These are phyloP conservation scores for Rauvolfia tetraphylla DNA, from an alignment of 257 asterid genomes.

Conservation along the genomic window DNA sequence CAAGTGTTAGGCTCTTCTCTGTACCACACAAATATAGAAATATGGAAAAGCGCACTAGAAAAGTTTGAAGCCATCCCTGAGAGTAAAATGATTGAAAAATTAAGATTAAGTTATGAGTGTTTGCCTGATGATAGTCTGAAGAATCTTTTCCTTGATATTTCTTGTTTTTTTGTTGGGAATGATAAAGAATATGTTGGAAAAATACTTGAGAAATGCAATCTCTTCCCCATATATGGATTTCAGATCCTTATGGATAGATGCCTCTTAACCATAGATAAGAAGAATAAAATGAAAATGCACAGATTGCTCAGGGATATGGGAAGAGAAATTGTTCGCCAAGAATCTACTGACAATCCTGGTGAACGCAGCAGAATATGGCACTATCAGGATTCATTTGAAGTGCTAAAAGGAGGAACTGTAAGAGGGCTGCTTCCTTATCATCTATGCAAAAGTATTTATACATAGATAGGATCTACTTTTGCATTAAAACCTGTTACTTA, in stretches of 20 bases:
- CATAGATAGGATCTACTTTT: neutral
- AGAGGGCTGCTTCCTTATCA: neutral
- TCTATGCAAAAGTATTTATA: no score
- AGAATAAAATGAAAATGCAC: slow-evolving; percentile 18
- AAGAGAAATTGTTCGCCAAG: slow-evolving; percentile 19
- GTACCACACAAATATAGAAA: neutral
- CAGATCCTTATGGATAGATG: slow-evolving; percentile 13
- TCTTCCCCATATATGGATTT: slow-evolving; percentile 4
- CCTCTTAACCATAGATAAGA: slow-evolving; percentile 8
- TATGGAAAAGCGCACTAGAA: slow-evolving; percentile 14
- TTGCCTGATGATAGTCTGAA: slow-evolving; percentile 19
- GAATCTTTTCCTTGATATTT: slow-evolving; percentile 15
- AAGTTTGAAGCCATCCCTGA: slow-evolving; percentile 7
- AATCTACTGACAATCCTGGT: slow-evolving; percentile 4
- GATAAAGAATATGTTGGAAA: neutral
- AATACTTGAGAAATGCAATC: slow-evolving; percentile 13
- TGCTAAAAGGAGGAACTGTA: slow-evolving; percentile 11
- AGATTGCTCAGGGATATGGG: slow-evolving; percentile 17
- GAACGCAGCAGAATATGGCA: slow-evolving; percentile 16
- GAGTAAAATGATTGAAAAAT: slow-evolving; percentile 2
- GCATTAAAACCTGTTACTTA: neutral
- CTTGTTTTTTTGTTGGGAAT: slow-evolving; percentile 20
- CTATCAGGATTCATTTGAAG: slow-evolving; percentile 5
- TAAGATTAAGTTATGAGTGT: slow-evolving; percentile 11
- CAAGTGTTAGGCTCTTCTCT: slow-evolving; percentile 21